Conservation (phyloP, 805 yeast species). For the Priceomyces carsonii region DNA sequence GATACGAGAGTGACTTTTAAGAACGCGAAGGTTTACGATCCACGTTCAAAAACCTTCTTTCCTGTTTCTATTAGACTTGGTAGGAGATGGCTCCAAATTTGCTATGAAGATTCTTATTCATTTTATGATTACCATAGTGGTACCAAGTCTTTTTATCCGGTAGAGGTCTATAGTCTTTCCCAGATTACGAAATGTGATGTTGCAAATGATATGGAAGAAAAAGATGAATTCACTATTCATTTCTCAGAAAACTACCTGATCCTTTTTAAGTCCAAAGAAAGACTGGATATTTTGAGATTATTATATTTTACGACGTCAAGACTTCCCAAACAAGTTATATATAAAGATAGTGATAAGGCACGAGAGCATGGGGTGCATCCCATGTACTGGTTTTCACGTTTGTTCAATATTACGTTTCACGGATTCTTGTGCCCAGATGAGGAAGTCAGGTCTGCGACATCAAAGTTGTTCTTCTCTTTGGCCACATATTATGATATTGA, state of each 20-base stretch:
- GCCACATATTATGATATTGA: conserved; percentile 60
- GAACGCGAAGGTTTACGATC: conserved; percentile 48
- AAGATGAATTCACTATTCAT: conserved; percentile 37
- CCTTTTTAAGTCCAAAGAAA: conserved; percentile 33
- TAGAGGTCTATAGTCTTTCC: conserved; percentile 31
- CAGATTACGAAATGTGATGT: conserved; percentile 40
- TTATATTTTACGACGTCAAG: conserved; percentile 66
- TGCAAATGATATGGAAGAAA: conserved; percentile 22
- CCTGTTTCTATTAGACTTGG: conserved; percentile 72
- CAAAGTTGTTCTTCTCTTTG: conserved; percentile 60
- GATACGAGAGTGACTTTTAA: conserved; percentile 39
- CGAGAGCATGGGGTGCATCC: conserved; percentile 14
- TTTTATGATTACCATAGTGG: conserved; percentile 20
- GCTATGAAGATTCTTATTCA: conserved; percentile 21
- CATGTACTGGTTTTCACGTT: conserved; percentile 51
- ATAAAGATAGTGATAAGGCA: conserved; percentile 18
- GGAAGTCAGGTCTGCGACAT: conserved; percentile 63
- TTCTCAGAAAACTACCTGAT: conserved; percentile 27
- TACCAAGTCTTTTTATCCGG: conserved; percentile 32
- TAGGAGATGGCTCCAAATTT: conserved; percentile 62
- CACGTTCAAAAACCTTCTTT: conserved; percentile 47
- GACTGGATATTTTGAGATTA: conserved; percentile 66
- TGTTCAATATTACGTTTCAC: conserved; percentile 64
- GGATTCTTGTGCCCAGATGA: conserved; percentile 64
- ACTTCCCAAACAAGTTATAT: conserved; percentile 35